phyloP scores from a whole-genome alignment of 495 filamentous ascomycete genomes.

The Niebla homalea region DNA sequence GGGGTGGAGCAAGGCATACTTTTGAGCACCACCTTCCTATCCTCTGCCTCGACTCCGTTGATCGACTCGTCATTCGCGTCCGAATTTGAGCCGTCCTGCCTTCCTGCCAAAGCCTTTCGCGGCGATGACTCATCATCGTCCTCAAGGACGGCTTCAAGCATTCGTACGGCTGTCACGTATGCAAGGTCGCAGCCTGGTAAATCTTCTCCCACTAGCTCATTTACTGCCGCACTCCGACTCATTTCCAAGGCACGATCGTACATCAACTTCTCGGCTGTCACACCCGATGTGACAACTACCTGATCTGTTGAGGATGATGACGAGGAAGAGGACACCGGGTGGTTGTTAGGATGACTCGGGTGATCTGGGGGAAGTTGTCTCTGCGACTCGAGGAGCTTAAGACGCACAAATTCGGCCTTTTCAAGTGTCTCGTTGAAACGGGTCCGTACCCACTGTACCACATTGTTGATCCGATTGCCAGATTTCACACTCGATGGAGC shows the following conservation, averaged over 20 bases:
- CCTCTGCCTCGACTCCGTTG: constrained; percentile 54
- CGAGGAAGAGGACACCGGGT: constrained; percentile 37
- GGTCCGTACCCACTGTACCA: constrained; percentile 85
- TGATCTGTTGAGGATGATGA: constrained; percentile 43
- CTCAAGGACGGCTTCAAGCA: constrained; percentile 90
- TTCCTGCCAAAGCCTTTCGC: constrained; percentile 23
- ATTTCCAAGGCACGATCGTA: constrained; percentile 95
- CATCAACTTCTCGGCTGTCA: constrained; percentile 95
- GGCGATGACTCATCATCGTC: constrained; percentile 52
- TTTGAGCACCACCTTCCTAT: constrained; percentile 58
- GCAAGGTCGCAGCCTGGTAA: constrained; percentile 80
- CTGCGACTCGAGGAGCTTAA: constrained; percentile 79
- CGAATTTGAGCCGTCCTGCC: constrained; percentile 28
- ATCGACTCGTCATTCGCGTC: constrained; percentile 32
- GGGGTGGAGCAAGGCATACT: constrained; percentile 34
- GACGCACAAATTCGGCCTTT: constrained; percentile 81
- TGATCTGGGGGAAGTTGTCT: constrained; percentile 72
- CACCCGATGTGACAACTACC: constrained; percentile 54
- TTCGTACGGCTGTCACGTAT: constrained; percentile 78
- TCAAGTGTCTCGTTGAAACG: constrained; percentile 95
- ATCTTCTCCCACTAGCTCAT: constrained; percentile 86
- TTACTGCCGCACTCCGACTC: constrained; percentile 87
- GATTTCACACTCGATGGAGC: constrained; percentile 37
- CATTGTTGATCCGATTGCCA: constrained; percentile 72
- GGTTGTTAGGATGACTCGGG: constrained; percentile 72